These are phyloP conservation scores for Boletus smithii DNA, from an alignment of 1,284 basidiomycete species.

Conservation along the genomic window DNA sequence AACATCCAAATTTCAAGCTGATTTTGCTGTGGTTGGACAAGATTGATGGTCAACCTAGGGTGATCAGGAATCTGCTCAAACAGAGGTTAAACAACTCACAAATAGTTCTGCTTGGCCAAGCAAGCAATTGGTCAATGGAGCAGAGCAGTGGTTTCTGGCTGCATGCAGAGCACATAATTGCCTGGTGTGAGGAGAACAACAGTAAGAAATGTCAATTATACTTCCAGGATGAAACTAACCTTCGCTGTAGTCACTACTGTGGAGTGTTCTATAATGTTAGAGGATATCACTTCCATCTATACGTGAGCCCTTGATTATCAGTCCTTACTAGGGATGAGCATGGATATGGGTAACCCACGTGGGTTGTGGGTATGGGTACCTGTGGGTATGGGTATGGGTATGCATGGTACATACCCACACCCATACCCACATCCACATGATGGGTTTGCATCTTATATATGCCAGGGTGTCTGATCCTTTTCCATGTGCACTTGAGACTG, in stretches of 20 bases:
- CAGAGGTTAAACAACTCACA: neutral
- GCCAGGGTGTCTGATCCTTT: too few species aligned
- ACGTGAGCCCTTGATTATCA: neutral
- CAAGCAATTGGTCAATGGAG: neutral
- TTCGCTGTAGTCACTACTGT: neutral
- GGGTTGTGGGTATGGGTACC: too few species aligned
- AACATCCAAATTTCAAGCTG: neutral
- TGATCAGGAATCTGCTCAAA: neutral
- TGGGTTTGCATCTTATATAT: too few species aligned
- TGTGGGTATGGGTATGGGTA: too few species aligned
- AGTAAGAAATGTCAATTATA: neutral
- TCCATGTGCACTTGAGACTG: too few species aligned
- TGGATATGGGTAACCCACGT: too few species aligned
- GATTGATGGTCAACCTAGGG: neutral
- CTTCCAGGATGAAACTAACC: neutral
- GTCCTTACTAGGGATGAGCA: too few species aligned
- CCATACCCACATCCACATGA: too few species aligned
- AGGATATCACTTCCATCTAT: neutral
- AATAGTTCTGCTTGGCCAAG: neutral
- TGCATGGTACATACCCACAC: too few species aligned
- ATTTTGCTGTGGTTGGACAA: constrained; percentile 3
- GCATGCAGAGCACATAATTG: neutral
- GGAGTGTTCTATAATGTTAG: neutral
- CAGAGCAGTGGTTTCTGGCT: neutral
- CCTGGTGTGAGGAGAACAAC: neutral